Conservation (phyloP, 139 green algal genomes). For the Deuterostichococcus epilithicus region DNA sequence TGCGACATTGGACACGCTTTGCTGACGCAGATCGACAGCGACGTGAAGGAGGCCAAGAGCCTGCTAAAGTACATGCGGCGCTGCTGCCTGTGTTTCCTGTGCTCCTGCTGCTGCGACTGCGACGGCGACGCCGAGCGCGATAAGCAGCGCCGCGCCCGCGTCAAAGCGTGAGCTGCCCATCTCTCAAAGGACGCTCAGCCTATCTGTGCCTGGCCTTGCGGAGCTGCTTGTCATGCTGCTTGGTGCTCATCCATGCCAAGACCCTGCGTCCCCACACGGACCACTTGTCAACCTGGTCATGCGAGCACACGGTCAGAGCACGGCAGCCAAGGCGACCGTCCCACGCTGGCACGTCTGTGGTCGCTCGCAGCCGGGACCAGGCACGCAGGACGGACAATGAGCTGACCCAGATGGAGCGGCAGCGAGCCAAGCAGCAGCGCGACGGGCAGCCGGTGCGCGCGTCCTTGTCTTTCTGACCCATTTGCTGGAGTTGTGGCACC, state of each 20-base stretch:
- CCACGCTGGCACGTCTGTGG: not conserved
- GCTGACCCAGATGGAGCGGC: constrained; percentile 3
- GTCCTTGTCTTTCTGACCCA: no score
- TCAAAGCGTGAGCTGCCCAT: constrained; percentile 16
- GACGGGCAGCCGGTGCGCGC: not conserved
- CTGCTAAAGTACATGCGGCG: constrained; percentile 32
- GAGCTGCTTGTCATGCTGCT: not conserved
- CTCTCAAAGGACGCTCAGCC: no score
- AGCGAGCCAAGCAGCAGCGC: not conserved
- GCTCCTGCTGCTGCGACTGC: constrained; percentile 32
- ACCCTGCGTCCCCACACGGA: not conserved
- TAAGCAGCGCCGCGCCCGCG: constrained; percentile 9
- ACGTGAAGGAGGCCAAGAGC: constrained; percentile 25
- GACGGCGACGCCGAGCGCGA: constrained; percentile 20
- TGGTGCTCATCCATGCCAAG: not conserved
- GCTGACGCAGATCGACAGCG: constrained; percentile 27
- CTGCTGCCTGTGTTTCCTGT: constrained; percentile 36
- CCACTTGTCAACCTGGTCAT: not conserved
- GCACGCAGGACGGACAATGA: constrained; percentile 15
- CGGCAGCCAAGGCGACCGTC: not conserved
- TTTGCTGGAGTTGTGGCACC: not conserved
- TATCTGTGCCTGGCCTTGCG: not conserved
- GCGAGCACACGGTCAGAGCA: not conserved
- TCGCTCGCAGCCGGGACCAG: constrained; percentile 10
- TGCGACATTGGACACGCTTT: no score